These are phyloP conservation scores for Aspergillus japonicus DNA, from an alignment of 2,329 filamentous ascomycete species.

Conservation along the genomic window DNA sequence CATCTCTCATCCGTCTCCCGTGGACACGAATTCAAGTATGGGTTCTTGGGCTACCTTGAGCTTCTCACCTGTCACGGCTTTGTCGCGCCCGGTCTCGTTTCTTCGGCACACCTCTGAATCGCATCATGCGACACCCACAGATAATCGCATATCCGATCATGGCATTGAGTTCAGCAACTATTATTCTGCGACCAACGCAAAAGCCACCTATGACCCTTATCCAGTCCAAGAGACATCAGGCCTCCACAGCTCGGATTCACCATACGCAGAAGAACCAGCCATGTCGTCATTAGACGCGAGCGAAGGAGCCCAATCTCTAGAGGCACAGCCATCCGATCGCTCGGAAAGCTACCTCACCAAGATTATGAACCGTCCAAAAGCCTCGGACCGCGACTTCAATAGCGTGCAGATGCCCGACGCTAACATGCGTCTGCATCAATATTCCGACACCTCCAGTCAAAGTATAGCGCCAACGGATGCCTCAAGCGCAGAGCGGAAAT, in stretches of 20 bases:
- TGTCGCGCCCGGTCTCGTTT: conserved; percentile 38
- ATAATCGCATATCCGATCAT: neutral
- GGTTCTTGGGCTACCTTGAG: conserved; percentile 28
- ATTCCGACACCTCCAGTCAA: neutral
- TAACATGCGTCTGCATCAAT: neutral
- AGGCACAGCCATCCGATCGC: neutral
- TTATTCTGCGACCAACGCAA: conserved; percentile 1
- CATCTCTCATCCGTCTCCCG: conserved; percentile 21
- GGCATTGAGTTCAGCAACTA: neutral
- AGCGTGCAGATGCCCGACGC: neutral
- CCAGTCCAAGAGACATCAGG: conserved; percentile 9
- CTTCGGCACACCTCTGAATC: conserved; percentile 38
- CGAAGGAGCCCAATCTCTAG: neutral
- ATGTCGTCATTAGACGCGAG: conserved; percentile 6
- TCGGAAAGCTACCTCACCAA: conserved; percentile 15
- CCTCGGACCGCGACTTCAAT: neutral
- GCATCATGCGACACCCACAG: conserved; percentile 9
- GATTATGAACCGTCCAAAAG: conserved; percentile 11
- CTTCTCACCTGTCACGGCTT: conserved; percentile 29
- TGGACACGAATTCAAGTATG: conserved; percentile 27
- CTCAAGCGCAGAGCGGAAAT: conserved; percentile 28
- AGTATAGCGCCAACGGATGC: conserved; percentile 5
- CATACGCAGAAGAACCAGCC: conserved; percentile 12
- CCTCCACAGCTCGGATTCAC: conserved; percentile 8
- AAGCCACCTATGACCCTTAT: conserved; percentile 5